phyloP scores from a whole-genome alignment of 129 eudicot genomes.

The Pseudognaphalium luteoalbum region DNA sequence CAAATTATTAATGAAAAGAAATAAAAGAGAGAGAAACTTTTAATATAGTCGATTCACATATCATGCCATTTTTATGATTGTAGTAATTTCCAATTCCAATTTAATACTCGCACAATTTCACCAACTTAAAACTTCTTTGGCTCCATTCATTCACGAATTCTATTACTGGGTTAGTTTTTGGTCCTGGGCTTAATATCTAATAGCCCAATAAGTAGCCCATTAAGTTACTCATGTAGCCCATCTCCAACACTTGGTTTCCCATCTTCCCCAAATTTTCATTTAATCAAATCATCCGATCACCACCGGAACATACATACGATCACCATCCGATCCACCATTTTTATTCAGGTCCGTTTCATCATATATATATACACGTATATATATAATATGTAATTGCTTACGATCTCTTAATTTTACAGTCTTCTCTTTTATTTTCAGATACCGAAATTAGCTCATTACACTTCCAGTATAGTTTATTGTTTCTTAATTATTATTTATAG shows the following conservation, averaged over 20 bases:
- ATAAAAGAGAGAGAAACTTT: too few species aligned
- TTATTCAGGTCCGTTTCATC: conserved; percentile 6
- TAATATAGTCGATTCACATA: too few species aligned
- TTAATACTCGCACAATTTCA: too few species aligned
- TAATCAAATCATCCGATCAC: conserved; percentile 17
- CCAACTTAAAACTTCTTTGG: too few species aligned
- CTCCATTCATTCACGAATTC: background rate
- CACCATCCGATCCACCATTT: conserved; percentile 30
- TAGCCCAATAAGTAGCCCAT: background rate
- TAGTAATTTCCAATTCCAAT: too few species aligned
- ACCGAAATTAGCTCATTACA: conserved; percentile 11
- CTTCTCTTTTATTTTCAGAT: conserved; percentile 7
- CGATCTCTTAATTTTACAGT: conserved; percentile 14
- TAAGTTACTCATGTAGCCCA: background rate
- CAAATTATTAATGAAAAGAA: too few species aligned
- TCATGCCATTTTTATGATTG: too few species aligned
- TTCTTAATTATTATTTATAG: background rate
- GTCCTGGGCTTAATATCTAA: conserved; percentile 3
- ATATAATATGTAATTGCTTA: background rate
- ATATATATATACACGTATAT: background rate
- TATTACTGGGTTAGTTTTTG: background rate
- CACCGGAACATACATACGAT: background rate
- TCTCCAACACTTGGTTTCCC: background rate
- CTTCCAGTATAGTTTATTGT: conserved; percentile 9
- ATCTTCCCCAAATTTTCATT: conserved; percentile 12